A percentile compares a stretch with the other conserved stretches of the same genome.
Evolutionary conservation across 75 land plant species (phyloP).

Genomic region (Larix kaempferi): DNA sequence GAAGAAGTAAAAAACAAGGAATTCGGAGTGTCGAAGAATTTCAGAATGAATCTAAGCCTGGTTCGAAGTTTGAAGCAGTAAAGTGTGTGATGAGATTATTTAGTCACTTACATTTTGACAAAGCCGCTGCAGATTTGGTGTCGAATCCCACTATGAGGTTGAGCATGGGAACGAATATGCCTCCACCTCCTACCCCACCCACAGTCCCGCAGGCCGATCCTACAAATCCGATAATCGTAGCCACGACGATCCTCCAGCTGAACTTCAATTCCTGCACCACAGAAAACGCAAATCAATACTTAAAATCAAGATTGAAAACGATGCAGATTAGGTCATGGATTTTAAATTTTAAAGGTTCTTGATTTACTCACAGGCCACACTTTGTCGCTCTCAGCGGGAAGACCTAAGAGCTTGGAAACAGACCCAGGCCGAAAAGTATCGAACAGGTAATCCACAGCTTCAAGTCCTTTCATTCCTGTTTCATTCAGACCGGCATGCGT

Average conservation of each 20-base stretch:
- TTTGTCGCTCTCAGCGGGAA: background rate
- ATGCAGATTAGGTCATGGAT: no score
- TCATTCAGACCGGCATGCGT: no score
- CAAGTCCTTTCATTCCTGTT: no score
- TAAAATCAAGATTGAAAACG: no score
- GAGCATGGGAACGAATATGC: constrained; percentile 87
- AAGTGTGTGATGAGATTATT: no score
- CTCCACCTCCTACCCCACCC: constrained; percentile 93
- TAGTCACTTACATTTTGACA: constrained; percentile 81
- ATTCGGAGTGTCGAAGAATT: no score
- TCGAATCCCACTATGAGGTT: constrained; percentile 81
- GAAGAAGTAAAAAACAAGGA: no score
- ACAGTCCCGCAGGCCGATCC: constrained; percentile 87
- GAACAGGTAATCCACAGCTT: no score
- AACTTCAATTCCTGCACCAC: constrained; percentile 56
- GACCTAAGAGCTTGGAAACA: background rate
- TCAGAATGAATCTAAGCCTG: no score
- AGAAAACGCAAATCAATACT: background rate
- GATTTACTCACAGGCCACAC: background rate
- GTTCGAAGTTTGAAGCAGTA: no score
- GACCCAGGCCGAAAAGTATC: background rate
- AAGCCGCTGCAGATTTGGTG: constrained; percentile 84
- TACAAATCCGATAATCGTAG: constrained; percentile 62
- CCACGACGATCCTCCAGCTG: constrained; percentile 57
- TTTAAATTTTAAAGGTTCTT: no score